Conservation (phyloP, 345 rosid species). For the Corchorus capsularis region DNA sequence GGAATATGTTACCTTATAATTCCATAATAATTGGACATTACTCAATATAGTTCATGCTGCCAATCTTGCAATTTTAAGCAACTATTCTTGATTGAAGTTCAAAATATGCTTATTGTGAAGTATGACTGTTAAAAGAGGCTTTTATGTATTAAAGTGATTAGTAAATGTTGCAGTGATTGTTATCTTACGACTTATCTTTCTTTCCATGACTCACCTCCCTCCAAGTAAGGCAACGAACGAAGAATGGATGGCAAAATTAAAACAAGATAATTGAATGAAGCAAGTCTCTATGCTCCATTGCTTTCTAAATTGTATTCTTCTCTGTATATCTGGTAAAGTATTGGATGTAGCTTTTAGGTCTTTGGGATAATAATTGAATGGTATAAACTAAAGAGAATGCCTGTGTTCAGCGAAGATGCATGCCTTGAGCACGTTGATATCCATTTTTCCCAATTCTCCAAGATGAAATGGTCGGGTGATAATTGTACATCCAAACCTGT, state of each 20-base stretch:
- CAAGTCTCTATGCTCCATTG: background rate
- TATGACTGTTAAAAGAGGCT: background rate
- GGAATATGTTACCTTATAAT: constrained; percentile 1
- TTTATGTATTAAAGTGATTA: background rate
- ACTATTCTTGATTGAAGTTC: background rate
- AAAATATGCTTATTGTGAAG: background rate
- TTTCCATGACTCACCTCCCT: background rate
- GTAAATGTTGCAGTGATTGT: background rate
- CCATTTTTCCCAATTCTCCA: background rate
- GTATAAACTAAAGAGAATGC: constrained; percentile 1
- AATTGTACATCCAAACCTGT: background rate
- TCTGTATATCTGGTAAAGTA: background rate
- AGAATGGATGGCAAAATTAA: background rate
- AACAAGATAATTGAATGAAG: background rate
- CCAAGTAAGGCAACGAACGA: background rate
- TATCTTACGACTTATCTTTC: background rate
- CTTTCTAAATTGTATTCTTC: background rate
- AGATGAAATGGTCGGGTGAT: background rate
- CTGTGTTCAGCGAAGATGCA: background rate
- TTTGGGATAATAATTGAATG: background rate
- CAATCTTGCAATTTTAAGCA: background rate
- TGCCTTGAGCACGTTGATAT: background rate
- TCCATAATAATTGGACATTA: constrained; percentile 6
- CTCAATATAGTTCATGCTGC: background rate
- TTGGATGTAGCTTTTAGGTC: background rate